A percentile compares a stretch with the other conserved stretches of the same genome.
These are phyloP conservation scores for Candida insectorum DNA, from an alignment of 805 yeast species.

Conservation along the genomic window DNA sequence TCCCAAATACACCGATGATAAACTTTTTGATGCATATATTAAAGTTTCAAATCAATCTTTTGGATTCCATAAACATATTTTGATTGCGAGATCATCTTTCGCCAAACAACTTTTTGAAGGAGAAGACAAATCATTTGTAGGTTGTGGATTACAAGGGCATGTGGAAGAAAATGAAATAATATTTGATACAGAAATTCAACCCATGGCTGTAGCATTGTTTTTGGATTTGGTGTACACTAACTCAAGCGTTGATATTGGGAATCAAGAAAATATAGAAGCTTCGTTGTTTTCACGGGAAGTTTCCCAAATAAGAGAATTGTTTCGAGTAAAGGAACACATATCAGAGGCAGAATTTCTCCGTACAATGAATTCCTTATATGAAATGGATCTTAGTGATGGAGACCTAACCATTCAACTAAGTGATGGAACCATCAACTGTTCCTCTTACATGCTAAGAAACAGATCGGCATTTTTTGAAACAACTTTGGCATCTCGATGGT, in stretches of 20 bases:
- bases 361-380: constrained; percentile 15
- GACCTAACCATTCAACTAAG: constrained; percentile 47
- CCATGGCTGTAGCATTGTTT: constrained; percentile 38
- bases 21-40: constrained; percentile 36
- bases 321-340: no score
- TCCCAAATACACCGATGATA: no score
- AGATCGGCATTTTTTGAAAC: constrained; percentile 66
- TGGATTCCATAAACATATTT: constrained; percentile 34
- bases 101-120: constrained; percentile 22
- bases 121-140: constrained; percentile 18
- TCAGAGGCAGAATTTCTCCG: no score
- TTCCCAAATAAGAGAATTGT: constrained; percentile 16
- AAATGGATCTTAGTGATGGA: constrained; percentile 11
- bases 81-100: constrained; percentile 27
- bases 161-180: constrained; percentile 14
- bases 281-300: no score
- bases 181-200: constrained; percentile 21
- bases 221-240: constrained; percentile 52
- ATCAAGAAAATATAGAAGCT: no score
- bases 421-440: constrained; percentile 46
- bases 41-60: constrained; percentile 23
- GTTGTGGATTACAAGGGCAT: constrained; percentile 22
- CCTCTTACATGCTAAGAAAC: constrained; percentile 50
- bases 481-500: constrained; percentile 56
- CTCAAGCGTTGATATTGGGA: no score